These are phyloP conservation scores for Ligustrum vulgare DNA, from an alignment of 257 asterid genomes.

Conservation along the genomic window DNA sequence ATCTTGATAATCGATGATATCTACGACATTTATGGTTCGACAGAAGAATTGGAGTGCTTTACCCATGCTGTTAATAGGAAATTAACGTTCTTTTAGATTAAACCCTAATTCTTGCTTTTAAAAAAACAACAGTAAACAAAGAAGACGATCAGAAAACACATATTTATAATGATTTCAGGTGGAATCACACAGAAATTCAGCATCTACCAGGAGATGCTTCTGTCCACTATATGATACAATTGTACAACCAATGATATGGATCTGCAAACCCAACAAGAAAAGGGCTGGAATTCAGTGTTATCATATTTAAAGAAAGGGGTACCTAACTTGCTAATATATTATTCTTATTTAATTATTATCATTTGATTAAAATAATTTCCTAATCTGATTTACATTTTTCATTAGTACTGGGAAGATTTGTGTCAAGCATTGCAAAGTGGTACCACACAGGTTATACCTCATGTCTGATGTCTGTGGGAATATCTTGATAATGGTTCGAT, in stretches of 20 bases:
- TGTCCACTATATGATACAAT: slow-evolving; percentile 32
- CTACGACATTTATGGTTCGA: slow-evolving; percentile 58
- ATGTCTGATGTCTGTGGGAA: slow-evolving; percentile 45
- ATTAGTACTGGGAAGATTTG: slow-evolving; percentile 58
- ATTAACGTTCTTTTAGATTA: background rate
- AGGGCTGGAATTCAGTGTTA: slow-evolving; percentile 43
- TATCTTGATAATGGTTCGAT: slow-evolving; percentile 53
- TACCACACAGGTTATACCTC: slow-evolving; percentile 37
- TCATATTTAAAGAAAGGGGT: slow-evolving; percentile 53
- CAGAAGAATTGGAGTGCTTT: slow-evolving; percentile 42
- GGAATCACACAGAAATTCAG: slow-evolving; percentile 47
- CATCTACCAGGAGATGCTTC: slow-evolving; percentile 50
- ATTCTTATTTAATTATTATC: no score
- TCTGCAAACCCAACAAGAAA: slow-evolving; percentile 35
- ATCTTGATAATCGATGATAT: slow-evolving; percentile 55
- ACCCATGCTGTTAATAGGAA: slow-evolving; percentile 52
- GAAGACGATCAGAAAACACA: background rate
- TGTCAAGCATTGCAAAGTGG: slow-evolving; percentile 60
- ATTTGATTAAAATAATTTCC: background rate
- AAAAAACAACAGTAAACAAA: background rate
- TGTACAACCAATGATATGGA: slow-evolving; percentile 28
- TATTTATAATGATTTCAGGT: slow-evolving; percentile 28
- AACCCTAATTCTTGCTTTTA: background rate
- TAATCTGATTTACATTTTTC: background rate
- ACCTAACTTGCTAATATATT: background rate